A percentile compares a stretch with the other conserved stretches of the same genome.
Conservation (phyloP, 352 stramenopile species). For the Hyaloperonospora brassicae region DNA sequence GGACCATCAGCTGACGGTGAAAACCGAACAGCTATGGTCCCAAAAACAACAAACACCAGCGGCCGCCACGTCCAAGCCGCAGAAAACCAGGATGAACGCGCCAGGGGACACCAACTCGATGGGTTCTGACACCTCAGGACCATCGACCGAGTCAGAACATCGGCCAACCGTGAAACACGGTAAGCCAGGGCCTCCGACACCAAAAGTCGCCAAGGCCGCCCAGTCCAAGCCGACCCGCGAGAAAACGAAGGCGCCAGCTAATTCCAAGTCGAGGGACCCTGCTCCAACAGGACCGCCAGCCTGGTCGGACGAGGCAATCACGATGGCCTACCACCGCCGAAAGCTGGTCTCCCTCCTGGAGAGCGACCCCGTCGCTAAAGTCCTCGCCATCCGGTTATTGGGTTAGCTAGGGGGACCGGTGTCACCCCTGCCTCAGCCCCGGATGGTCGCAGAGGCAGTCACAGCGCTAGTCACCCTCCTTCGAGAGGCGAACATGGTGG, state of each 20-base stretch:
- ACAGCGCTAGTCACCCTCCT: not conserved
- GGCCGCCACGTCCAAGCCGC: not conserved
- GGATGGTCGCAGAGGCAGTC: not conserved
- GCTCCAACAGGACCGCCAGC: not conserved
- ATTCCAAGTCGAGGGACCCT: too few species aligned
- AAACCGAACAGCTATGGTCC: not conserved
- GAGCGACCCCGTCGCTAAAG: not conserved
- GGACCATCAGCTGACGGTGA: too few species aligned
- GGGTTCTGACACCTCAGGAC: too few species aligned
- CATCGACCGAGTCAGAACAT: too few species aligned
- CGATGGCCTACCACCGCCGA: not conserved
- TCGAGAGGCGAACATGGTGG: not conserved
- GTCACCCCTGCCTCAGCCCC: not conserved
- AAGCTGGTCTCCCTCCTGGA: not conserved
- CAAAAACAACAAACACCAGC: not conserved
- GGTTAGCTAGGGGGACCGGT: not conserved
- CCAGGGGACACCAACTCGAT: not conserved
- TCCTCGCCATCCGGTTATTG: not conserved
- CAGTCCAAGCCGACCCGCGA: too few species aligned
- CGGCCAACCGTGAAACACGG: too few species aligned
- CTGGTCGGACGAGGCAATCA: not conserved
- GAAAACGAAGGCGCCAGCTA: too few species aligned
- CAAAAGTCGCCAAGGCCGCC: too few species aligned
- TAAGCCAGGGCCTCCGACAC: too few species aligned
- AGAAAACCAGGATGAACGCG: not conserved